These are phyloP conservation scores for Boletales sp. DNA, from an alignment of 768 basidiomycete species.

Conservation along the genomic window DNA sequence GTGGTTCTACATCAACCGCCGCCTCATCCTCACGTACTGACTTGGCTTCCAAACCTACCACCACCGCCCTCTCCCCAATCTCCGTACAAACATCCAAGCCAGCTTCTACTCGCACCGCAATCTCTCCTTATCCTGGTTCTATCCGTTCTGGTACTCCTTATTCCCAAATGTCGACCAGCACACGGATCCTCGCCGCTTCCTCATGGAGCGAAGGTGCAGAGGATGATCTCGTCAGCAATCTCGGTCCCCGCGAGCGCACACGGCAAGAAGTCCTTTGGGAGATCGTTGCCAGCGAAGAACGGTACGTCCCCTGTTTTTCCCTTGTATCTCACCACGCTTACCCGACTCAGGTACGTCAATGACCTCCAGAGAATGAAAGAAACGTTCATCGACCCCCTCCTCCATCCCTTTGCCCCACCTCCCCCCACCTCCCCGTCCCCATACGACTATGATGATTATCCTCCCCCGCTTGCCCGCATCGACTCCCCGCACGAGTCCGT, in stretches of 20 bases:
- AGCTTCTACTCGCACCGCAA: constrained; percentile 60
- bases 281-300: constrained; percentile 94
- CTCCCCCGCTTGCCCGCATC: constrained; percentile 33
- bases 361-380: constrained; percentile 91
- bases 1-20: constrained; percentile 62
- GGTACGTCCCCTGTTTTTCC: constrained; percentile 44
- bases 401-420: constrained; percentile 68
- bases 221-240: constrained; percentile 88
- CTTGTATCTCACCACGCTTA: constrained; percentile 16
- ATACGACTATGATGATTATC: constrained; percentile 68
- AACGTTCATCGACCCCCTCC: constrained; percentile 84
- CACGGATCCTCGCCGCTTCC: constrained; percentile 69
- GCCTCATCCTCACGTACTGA: constrained; percentile 64
- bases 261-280: constrained; percentile 96
- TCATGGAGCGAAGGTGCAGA: constrained; percentile 96
- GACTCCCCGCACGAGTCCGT: constrained; percentile 69
- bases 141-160: constrained; percentile 80
- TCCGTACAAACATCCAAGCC: constrained; percentile 50
- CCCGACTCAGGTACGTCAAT: constrained; percentile 71
- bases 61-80: constrained; percentile 55
- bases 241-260: constrained; percentile 91
- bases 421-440: constrained; percentile 45
- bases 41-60: constrained; percentile 42
- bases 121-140: constrained; percentile 65
- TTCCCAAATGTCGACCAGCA: constrained; percentile 73